Conservation (phyloP, 768 basidiomycete genomes). For the Mycena filopes region DNA sequence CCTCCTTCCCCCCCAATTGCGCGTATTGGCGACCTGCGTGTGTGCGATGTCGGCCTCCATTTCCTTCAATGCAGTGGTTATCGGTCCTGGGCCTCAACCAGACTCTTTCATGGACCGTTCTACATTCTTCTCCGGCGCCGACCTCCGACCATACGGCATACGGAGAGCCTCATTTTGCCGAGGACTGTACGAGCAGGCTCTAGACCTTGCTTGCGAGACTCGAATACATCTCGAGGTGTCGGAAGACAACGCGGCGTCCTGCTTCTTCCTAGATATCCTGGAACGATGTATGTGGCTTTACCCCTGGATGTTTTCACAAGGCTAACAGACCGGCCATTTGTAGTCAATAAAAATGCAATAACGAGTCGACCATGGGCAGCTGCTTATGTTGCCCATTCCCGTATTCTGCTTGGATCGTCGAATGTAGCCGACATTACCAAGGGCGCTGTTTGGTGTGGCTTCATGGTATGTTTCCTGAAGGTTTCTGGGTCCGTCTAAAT, state of each 20-base stretch:
- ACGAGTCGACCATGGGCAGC: constrained; percentile 14
- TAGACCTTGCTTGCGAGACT: constrained; percentile 18
- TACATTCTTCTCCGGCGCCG: neutral
- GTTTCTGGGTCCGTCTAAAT: neutral
- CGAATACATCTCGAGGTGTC: constrained; percentile 18
- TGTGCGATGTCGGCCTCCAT: constrained; percentile 8
- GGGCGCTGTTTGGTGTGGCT: constrained; percentile 12
- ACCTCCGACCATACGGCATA: constrained; percentile 11
- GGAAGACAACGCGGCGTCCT: constrained; percentile 20
- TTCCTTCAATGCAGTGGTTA: constrained; percentile 12
- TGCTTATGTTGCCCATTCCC: constrained; percentile 20
- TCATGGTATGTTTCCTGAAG: neutral
- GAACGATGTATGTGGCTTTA: constrained; percentile 3
- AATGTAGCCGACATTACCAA: neutral
- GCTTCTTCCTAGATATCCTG: constrained; percentile 21
- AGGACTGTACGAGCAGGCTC: constrained; percentile 3
- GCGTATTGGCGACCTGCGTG: constrained; percentile 23
- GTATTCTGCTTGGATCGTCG: neutral
- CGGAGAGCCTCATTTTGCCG: constrained; percentile 5
- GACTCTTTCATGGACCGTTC: constrained; percentile 2
- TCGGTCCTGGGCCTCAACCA: constrained; percentile 19
- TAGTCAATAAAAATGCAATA: neutral
- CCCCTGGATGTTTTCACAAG: neutral
- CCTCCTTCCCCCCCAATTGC: constrained; percentile 15
- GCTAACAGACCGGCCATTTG: neutral